Percentiles rank a stretch among this genome's conserved stretches.
phyloP scores from a whole-genome alignment of 768 basidiomycete genomes.

The Daedaleopsis sinensis region DNA sequence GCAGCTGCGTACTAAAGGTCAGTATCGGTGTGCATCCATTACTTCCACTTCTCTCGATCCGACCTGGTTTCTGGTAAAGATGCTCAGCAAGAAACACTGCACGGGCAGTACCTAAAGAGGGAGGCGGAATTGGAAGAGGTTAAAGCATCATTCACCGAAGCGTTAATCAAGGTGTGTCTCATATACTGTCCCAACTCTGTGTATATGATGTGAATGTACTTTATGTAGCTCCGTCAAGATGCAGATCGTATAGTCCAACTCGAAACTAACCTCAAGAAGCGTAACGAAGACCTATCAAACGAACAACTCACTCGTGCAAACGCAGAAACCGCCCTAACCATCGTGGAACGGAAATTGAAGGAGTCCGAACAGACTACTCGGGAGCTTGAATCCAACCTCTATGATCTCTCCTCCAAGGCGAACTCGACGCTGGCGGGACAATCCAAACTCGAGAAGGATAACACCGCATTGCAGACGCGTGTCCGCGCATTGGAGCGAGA shows the following conservation, averaged over 20 bases:
- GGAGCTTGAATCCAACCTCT: slow-evolving; percentile 60
- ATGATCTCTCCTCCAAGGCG: slow-evolving; percentile 56
- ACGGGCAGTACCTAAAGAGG: slow-evolving; percentile 38
- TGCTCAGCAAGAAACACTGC: slow-evolving; percentile 38
- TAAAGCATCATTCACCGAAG: slow-evolving; percentile 37
- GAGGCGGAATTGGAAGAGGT: slow-evolving; percentile 40
- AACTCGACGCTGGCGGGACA: slow-evolving; percentile 45
- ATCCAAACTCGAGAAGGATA: slow-evolving; percentile 59
- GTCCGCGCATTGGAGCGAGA: slow-evolving; percentile 57
- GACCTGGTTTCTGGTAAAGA: slow-evolving; percentile 29
- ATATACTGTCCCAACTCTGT: neutral
- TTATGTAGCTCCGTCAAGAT: slow-evolving; percentile 55
- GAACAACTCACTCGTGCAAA: slow-evolving; percentile 59
- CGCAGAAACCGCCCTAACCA: slow-evolving; percentile 47
- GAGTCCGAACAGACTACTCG: slow-evolving; percentile 50
- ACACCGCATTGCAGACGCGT: slow-evolving; percentile 54
- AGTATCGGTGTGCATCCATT: neutral
- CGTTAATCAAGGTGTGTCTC: slow-evolving; percentile 38
- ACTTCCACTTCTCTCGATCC: neutral
- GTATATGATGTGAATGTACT: slow-evolving; percentile 11
- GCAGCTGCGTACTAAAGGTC: slow-evolving; percentile 40
- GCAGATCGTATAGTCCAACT: slow-evolving; percentile 56
- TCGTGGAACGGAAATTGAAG: slow-evolving; percentile 54
- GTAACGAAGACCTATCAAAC: slow-evolving; percentile 57
- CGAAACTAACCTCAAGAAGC: slow-evolving; percentile 51